A percentile compares a stretch with the other conserved stretches of the same genome.
These are phyloP conservation scores for Falciphora oryzae DNA, from an alignment of 2,329 filamentous ascomycete genomes.

Conservation along the genomic window DNA sequence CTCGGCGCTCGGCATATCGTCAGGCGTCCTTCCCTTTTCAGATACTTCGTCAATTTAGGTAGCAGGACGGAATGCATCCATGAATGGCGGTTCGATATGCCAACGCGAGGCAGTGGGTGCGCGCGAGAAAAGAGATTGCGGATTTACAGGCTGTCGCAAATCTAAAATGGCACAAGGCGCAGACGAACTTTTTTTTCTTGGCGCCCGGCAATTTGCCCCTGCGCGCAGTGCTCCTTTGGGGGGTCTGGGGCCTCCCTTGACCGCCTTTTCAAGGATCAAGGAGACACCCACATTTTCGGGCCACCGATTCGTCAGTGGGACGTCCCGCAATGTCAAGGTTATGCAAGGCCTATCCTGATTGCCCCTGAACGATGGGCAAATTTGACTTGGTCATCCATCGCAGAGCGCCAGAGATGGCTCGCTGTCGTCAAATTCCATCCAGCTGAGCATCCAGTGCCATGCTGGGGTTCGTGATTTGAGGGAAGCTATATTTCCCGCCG, in stretches of 20 bases:
- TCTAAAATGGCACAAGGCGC: not conserved
- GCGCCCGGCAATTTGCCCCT: not conserved
- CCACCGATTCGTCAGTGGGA: not conserved
- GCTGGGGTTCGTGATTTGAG: not conserved
- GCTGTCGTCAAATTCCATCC: not conserved
- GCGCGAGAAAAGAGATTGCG: not conserved
- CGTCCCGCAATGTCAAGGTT: not conserved
- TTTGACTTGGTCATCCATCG: not conserved
- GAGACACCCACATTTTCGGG: not conserved
- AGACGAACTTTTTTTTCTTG: not conserved
- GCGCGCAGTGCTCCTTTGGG: not conserved
- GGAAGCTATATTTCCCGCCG: not conserved
- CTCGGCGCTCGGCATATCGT: conserved; percentile 21
- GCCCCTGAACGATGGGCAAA: not conserved
- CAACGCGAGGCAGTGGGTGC: not conserved
- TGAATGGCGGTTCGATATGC: not conserved
- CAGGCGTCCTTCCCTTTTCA: not conserved
- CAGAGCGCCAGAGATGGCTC: not conserved
- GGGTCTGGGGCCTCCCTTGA: not conserved
- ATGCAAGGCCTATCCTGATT: not conserved
- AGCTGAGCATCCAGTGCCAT: not conserved
- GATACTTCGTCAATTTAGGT: not conserved
- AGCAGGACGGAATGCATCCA: not conserved
- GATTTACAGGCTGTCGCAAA: not conserved
- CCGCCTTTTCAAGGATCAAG: not conserved